phyloP scores from a whole-genome alignment of 2,329 filamentous ascomycete genomes.

The Fusarium mexicanum region DNA sequence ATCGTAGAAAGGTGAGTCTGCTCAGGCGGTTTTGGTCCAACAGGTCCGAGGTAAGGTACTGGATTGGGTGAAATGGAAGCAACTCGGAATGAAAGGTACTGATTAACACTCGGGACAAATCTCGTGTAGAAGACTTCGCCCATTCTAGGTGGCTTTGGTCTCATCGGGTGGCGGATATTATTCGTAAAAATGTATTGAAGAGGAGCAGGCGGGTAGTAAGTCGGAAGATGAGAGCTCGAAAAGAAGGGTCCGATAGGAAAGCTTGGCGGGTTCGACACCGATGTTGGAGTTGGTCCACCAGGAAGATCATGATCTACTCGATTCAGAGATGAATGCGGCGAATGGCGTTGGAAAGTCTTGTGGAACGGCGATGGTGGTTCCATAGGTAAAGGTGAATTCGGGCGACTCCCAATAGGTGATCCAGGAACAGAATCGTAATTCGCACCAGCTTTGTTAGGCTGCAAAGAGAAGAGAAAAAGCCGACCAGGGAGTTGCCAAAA shows the following conservation, averaged over 20 bases:
- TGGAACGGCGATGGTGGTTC: conserved; percentile 39
- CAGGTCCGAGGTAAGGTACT: conserved; percentile 71
- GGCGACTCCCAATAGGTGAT: conserved; percentile 64
- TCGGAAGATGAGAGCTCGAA: conserved; percentile 86
- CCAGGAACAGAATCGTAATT: conserved; percentile 52
- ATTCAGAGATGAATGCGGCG: conserved; percentile 39
- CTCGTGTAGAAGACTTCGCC: conserved; percentile 92
- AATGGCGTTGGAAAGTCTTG: conserved; percentile 42
- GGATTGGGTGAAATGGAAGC: conserved; percentile 75
- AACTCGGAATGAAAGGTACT: conserved; percentile 90
- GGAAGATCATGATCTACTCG: conserved; percentile 51
- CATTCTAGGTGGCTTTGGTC: conserved; percentile 88
- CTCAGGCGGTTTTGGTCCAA: conserved; percentile 53
- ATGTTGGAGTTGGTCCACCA: conserved; percentile 51
- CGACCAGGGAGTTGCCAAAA: conserved; percentile 95
- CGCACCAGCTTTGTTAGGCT: conserved; percentile 59
- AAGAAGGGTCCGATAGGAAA: conserved; percentile 75
- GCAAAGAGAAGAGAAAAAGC: conserved; percentile 87
- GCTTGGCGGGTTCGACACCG: conserved; percentile 46
- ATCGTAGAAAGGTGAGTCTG: conserved; percentile 54
- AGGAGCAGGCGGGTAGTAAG: conserved; percentile 87
- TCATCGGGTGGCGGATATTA: conserved; percentile 82
- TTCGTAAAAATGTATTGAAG: conserved; percentile 83
- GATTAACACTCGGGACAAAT: conserved; percentile 81
- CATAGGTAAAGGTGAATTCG: conserved; percentile 59